Evolutionary conservation across 768 basidiomycete species (phyloP).

Genomic region (Lentinus brumalis): DNA sequence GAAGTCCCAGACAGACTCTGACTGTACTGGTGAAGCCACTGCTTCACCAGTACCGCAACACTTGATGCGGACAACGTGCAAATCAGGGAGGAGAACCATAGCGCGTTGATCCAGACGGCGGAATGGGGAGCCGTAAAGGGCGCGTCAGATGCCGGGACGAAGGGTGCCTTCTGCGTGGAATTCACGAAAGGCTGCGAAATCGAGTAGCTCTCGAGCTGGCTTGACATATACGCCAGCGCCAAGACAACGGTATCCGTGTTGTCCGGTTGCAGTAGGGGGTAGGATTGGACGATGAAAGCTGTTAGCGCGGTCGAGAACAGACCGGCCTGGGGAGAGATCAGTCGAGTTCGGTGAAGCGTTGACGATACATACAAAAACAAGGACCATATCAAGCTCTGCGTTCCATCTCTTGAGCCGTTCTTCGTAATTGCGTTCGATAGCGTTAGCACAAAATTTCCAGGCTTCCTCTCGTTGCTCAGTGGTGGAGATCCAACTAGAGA

Average conservation of each 20-base stretch:
- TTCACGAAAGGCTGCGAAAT: background rate
- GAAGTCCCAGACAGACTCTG: conserved; percentile 15
- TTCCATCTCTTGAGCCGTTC: conserved; percentile 16
- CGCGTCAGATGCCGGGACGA: background rate
- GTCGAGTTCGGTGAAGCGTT: background rate
- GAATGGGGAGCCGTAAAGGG: background rate
- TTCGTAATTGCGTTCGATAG: conserved; percentile 8
- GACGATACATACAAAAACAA: conserved; percentile 18
- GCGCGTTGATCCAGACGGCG: conserved; percentile 22
- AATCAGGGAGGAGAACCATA: conserved; percentile 28
- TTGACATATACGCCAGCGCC: conserved; percentile 14
- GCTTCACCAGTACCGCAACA: conserved; percentile 27
- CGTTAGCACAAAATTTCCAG: conserved; percentile 11
- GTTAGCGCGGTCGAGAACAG: conserved; percentile 20
- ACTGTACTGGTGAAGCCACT: conserved; percentile 27
- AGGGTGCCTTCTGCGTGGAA: background rate
- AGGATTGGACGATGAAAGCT: conserved; percentile 20
- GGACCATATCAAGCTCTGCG: conserved; percentile 16
- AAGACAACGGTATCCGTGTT: conserved; percentile 5
- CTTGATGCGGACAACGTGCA: conserved; percentile 26
- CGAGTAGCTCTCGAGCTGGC: background rate
- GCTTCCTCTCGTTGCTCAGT: conserved; percentile 7
- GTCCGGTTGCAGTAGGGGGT: conserved; percentile 7
- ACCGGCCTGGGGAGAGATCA: conserved; percentile 9
- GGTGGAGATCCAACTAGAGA: background rate